Conservation (phyloP, 805 yeast genomes). For the Candida endomychidarum region DNA sequence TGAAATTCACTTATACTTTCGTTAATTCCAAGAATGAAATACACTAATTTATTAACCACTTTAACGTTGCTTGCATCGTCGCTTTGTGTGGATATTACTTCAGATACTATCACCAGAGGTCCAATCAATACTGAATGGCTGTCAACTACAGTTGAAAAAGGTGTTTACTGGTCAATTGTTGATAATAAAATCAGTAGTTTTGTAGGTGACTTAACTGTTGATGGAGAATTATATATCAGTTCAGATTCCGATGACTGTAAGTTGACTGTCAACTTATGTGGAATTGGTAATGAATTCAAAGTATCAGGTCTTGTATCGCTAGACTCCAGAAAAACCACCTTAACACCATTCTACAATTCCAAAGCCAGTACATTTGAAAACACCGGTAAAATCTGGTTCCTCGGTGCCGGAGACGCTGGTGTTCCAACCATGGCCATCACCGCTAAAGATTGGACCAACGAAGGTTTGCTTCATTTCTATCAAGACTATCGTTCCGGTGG, state of each 20-base stretch:
- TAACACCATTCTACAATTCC: constrained; percentile 23
- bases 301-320: constrained; percentile 8
- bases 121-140: constrained; percentile 19
- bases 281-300: constrained; percentile 22
- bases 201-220: constrained; percentile 22
- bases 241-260: constrained; percentile 18
- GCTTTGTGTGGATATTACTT: constrained; percentile 14
- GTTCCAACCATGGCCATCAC: constrained; percentile 19
- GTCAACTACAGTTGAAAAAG: constrained; percentile 20
- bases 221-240: constrained; percentile 27
- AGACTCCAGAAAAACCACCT: constrained; percentile 21
- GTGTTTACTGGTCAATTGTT: constrained; percentile 30
- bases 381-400: constrained; percentile 26
- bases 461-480: constrained; percentile 22
- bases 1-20: not conserved
- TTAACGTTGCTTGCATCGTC: constrained; percentile 17
- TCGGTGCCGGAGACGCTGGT: constrained; percentile 23
- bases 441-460: constrained; percentile 19
- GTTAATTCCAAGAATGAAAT: constrained; percentile 12
- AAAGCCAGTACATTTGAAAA: constrained; percentile 22
- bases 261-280: constrained; percentile 13
- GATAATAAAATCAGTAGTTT: constrained; percentile 22
- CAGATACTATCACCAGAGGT: constrained; percentile 18
- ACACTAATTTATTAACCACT: constrained; percentile 14
- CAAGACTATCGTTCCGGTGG: constrained; percentile 22